These are phyloP conservation scores for Fusarium avenaceum DNA, from an alignment of 2,329 filamentous ascomycete species.

Conservation along the genomic window DNA sequence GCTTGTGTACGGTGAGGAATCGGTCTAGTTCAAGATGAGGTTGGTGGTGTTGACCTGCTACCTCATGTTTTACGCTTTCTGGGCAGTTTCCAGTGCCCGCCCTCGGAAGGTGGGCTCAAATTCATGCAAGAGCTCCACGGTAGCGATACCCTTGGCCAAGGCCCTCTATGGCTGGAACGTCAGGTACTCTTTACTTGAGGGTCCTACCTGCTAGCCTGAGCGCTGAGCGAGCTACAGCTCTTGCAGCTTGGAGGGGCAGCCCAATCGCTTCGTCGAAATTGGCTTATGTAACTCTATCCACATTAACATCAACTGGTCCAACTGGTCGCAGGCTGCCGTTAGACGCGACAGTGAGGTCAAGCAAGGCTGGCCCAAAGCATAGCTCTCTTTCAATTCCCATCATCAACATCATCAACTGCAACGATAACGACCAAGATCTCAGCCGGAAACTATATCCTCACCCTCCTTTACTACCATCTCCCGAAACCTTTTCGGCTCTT, in stretches of 20 bases:
- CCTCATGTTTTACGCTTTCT: conserved; percentile 28
- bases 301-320: conserved; percentile 26
- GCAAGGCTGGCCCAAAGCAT: conserved; percentile 29
- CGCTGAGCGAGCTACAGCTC: conserved; percentile 24
- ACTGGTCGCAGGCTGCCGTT: conserved; percentile 53
- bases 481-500: background rate
- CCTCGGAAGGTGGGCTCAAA: conserved; percentile 23
- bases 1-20: conserved; percentile 27
- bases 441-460: conserved; percentile 1
- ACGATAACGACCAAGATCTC: conserved; percentile 2
- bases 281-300: conserved; percentile 51
- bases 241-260: conserved; percentile 25
- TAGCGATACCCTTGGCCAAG: conserved; percentile 17
- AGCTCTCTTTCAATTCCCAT: conserved; percentile 32
- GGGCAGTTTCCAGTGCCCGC: conserved; percentile 29
- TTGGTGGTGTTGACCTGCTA: conserved; percentile 37
- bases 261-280: conserved; percentile 50
- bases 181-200: conserved; percentile 21
- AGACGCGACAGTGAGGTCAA: conserved; percentile 53
- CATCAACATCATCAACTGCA: conserved; percentile 29
- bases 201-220: background rate
- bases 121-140: conserved; percentile 30
- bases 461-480: background rate
- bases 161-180: background rate
- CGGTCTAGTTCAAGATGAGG: conserved; percentile 25